Evolutionary conservation across 1,139 yeast species (phyloP).

Genomic region (Hyphopichia fennica): DNA sequence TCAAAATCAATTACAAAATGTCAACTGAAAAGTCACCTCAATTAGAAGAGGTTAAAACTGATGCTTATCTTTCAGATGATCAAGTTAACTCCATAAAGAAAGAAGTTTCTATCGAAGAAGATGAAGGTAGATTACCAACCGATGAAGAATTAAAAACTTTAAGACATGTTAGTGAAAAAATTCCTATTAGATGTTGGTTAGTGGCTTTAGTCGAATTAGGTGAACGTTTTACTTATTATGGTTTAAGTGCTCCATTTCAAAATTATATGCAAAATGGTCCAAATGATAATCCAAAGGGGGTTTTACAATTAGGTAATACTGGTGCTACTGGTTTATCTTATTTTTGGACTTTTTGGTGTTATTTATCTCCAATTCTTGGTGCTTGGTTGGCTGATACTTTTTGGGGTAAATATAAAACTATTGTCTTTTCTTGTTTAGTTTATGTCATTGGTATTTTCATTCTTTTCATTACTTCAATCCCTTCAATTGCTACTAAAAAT

Average conservation of each 20-base stretch:
- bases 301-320: constrained; percentile 57
- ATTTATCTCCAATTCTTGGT: constrained; percentile 75
- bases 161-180: constrained; percentile 41
- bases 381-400: constrained; percentile 76
- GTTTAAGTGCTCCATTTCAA: constrained; percentile 72
- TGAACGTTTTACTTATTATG: constrained; percentile 84
- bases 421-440: constrained; percentile 57
- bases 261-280: constrained; percentile 69
- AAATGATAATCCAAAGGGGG: constrained; percentile 54
- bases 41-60: neutral
- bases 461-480: constrained; percentile 71
- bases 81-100: neutral
- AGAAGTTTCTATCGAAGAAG: constrained; percentile 10
- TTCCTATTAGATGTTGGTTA: constrained; percentile 58
- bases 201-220: constrained; percentile 79
- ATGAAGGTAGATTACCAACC: constrained; percentile 37
- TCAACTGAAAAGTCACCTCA: neutral
- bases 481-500: constrained; percentile 52
- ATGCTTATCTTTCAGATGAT: neutral
- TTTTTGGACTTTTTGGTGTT: constrained; percentile 82
- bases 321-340: constrained; percentile 76
- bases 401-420: constrained; percentile 72
- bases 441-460: constrained; percentile 65
- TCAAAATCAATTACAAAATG: neutral
- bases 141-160: constrained; percentile 38